Base-by-base conservation (phyloP, 768 basidiomycete species). In the Wakefieldia striispora region DNA sequence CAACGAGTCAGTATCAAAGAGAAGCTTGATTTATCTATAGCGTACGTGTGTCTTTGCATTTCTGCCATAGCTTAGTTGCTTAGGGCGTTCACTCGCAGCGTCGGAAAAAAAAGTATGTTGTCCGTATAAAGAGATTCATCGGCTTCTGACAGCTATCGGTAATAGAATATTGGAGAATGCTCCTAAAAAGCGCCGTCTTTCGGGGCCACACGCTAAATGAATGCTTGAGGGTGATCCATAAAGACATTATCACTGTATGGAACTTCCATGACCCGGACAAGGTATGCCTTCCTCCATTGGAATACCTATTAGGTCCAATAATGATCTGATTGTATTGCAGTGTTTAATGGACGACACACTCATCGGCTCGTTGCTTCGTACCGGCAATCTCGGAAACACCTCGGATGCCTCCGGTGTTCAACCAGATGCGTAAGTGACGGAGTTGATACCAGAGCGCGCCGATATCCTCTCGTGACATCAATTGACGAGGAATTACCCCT, bases 1-100 rank as follows among this genome's bases (percentile, higher is more conserved):
- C 56, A 57, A 16, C 56, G 56, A 9, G 34, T 57, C 24, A 54
- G 51, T 4, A 46, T 58, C 23, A 57, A 58, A 43, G 34, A 54
- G 11, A 57, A 57, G n/a, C 39, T 57, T 3, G 56, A 58, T 6
- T n/a, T 26, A 40, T 57, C 56, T 1, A 49, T 57, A 29, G 13
- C 40, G 56, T 54, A 54, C 7, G 50, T 41, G 3, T 4, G 8
- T 4, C 21, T 34, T 36, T n/a, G 7, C n/a, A 7, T 33, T 16
- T 6, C 27, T 27, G 27, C 9, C 27, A 11, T 27, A 27, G 11
- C 11, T 13, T 20, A 16, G 36, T 29, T 23, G 6, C 21, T 21
- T 23, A 3, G 58, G n/a, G 11, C 35, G 4, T 34, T 24, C 2
- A 19, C 0, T 19, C 40, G 2, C 13, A 58, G 57, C 6, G 2